Base-by-base conservation (phyloP, 2,329 filamentous ascomycete species). In the Aspergillus sp. region DNA sequence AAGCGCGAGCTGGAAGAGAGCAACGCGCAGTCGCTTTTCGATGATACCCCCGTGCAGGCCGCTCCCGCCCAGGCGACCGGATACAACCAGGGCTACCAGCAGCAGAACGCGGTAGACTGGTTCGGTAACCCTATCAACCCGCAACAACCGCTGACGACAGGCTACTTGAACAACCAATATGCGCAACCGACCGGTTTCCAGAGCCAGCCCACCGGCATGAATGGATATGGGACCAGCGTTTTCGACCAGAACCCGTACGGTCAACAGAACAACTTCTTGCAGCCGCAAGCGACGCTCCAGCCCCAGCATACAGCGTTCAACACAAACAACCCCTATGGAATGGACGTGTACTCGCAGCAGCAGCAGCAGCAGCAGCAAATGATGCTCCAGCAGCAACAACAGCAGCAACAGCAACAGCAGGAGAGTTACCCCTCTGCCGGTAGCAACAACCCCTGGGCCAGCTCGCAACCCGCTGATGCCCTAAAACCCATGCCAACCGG, bases 51-150 rank as follows among this genome's bases (percentile, higher is more conserved):
- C 5, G 69, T 76, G 20, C 81, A 84, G 61, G 67, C 75, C 3
- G 72, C 81, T 46, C 85, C 89, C 59, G 80, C 86, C 32, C 88
- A 90, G 70, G 82, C 81, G 37, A 97, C 90, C 12, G 91, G 90
- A 32, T 90, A 89, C 74, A 97, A 96, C 69, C 90, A 95, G 72
- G 91, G 91, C 42, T 98, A 98, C 63, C 90, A 97, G 73, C 93
- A 98, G 71, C 91, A 95, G 65, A 86, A 86, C 49, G 88, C 89
- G 10, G 93, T 98, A 15, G 93, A 98, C 70, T 97, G 94, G 82
- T 93, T 94, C 60, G 93, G 91, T 50, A 98, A 98, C 68, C 89
- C 90, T 10, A 85, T 97, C 61, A 88, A 91, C 49, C 84, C 83
- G 60, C 85, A 88, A 65, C 78, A 78, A 55, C 74, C 85, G 57